Evolutionary conservation across 2,329 filamentous ascomycete species (phyloP).

Genomic region (Alternaria sp.): DNA sequence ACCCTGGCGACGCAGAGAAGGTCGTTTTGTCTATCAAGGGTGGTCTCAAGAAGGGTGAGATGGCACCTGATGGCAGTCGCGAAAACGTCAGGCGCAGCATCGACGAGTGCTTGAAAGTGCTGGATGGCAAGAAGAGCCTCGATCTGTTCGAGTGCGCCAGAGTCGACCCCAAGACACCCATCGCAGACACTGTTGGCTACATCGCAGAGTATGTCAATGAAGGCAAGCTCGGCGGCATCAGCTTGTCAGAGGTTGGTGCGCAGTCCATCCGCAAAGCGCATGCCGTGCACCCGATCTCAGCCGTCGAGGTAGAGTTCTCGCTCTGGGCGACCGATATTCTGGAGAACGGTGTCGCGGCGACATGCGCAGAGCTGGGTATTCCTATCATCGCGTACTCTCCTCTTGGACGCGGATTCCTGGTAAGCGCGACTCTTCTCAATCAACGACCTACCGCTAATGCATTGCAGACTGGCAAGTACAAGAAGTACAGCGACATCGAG

Average conservation of each 20-base stretch:
- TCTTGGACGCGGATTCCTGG: slow-evolving; percentile 66
- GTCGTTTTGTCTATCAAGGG: slow-evolving; percentile 62
- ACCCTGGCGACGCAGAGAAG: slow-evolving; percentile 58
- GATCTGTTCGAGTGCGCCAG: slow-evolving; percentile 58
- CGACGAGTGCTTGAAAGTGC: slow-evolving; percentile 53
- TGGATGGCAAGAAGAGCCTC: slow-evolving; percentile 57
- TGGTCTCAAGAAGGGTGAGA: slow-evolving; percentile 43
- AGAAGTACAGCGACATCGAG: slow-evolving; percentile 62
- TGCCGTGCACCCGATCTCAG: slow-evolving; percentile 62
- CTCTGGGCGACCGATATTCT: slow-evolving; percentile 64
- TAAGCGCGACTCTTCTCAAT: slow-evolving; percentile 21
- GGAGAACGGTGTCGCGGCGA: slow-evolving; percentile 62
- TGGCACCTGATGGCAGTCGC: slow-evolving; percentile 50
- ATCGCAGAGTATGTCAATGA: slow-evolving; percentile 50
- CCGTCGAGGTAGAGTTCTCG: slow-evolving; percentile 67
- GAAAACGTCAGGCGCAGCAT: slow-evolving; percentile 53
- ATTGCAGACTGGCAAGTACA: slow-evolving; percentile 51
- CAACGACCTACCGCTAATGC: slow-evolving; percentile 20
- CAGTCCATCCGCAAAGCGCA: slow-evolving; percentile 56
- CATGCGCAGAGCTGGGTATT: slow-evolving; percentile 68
- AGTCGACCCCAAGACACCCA: slow-evolving; percentile 52
- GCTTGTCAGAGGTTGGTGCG: slow-evolving; percentile 55
- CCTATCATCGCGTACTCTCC: slow-evolving; percentile 75
- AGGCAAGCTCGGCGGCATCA: slow-evolving; percentile 56
- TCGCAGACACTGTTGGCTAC: slow-evolving; percentile 54